Percentiles rank a stretch among this genome's conserved stretches.
phyloP scores from a whole-genome alignment of 2,329 filamentous ascomycete species.

The Macrophomina tecta region DNA sequence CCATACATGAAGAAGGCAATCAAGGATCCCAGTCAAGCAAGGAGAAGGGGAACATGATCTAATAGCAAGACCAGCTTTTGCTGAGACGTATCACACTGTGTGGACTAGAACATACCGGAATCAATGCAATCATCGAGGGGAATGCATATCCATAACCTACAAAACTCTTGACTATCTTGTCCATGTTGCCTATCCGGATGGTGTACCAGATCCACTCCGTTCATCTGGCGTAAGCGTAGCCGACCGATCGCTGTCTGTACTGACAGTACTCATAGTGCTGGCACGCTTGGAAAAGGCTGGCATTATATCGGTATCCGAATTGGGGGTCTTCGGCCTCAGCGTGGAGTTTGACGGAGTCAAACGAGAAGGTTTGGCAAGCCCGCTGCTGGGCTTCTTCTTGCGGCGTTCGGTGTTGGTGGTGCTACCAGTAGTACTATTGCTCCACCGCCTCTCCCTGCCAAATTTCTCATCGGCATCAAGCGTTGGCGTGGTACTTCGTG shows the following conservation, averaged over 20 bases:
- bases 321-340: conserved; percentile 22
- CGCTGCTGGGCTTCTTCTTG: conserved; percentile 16
- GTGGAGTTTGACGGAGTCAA: conserved; percentile 19
- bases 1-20: no score
- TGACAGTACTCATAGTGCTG: conserved; percentile 21
- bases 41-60: background rate
- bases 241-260: conserved; percentile 27
- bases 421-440: conserved; percentile 41
- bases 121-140: background rate
- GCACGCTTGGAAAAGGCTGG: conserved; percentile 16
- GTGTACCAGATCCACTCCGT: conserved; percentile 6
- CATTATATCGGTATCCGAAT: background rate
- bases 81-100: no score
- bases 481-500: conserved; percentile 42
- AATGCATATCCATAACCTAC: conserved; percentile 19
- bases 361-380: conserved; percentile 16
- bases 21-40: no score
- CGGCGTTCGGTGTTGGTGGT: conserved; percentile 23
- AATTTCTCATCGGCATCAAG: conserved; percentile 38
- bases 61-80: background rate
- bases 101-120: no score
- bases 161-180: background rate
- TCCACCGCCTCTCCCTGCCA: conserved; percentile 39
- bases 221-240: conserved; percentile 28
- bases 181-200: background rate